Evolutionary conservation across 164 flowering plant species (phyloP).

Genomic region (Umbellularia californica): DNA sequence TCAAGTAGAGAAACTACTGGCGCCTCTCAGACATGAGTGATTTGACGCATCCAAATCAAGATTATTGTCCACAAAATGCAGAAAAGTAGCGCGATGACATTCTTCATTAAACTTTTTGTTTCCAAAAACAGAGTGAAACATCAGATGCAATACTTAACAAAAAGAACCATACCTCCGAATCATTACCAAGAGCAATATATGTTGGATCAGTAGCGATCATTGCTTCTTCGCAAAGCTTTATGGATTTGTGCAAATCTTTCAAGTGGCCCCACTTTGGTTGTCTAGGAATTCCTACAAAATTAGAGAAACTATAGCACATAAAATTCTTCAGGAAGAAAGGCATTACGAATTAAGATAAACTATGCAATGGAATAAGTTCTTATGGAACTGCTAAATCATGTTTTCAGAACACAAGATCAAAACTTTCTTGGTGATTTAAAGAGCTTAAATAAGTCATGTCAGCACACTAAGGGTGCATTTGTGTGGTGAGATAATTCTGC

Average conservation of each 20-base stretch:
- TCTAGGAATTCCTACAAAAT: conserved; percentile 54
- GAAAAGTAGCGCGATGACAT: too few relatives aligned
- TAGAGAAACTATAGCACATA: neutral
- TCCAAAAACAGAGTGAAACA: too few relatives aligned
- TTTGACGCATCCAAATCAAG: too few relatives aligned
- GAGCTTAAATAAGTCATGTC: neutral
- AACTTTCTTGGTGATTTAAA: neutral
- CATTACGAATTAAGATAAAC: neutral
- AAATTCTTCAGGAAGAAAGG: neutral
- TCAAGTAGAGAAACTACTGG: too few relatives aligned
- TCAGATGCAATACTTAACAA: too few relatives aligned
- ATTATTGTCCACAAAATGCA: too few relatives aligned
- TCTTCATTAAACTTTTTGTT: too few relatives aligned
- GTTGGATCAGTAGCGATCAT: conserved; percentile 71
- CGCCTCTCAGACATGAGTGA: too few relatives aligned
- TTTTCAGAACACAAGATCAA: neutral
- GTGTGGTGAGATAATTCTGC: neutral
- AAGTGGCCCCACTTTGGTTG: conserved; percentile 98
- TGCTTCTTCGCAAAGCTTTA: conserved; percentile 89
- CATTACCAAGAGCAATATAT: conserved; percentile 55
- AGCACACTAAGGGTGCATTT: neutral
- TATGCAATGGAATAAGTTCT: neutral
- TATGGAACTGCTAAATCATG: neutral
- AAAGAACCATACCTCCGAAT: conserved; percentile 57
- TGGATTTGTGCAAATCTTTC: conserved; percentile 79